Base-by-base conservation (phyloP, 202 grass and related monocot species). In the Zoysia matrella region DNA sequence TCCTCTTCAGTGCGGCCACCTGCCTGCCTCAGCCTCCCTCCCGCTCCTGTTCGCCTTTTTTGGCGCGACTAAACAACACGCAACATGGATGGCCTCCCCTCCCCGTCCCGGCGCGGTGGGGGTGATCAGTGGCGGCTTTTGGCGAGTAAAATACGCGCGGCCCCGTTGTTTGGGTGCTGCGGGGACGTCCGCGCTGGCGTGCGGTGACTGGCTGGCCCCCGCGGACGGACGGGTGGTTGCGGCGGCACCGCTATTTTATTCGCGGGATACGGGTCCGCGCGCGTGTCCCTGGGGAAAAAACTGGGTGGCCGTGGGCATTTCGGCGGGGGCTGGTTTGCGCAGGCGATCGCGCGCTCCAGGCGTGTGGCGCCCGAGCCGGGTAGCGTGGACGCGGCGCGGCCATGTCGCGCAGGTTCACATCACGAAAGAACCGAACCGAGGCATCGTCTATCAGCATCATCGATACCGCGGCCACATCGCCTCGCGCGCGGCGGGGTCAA, bases 1-100 rank as follows among this genome's bases (percentile, higher is more conserved):
- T 36, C 30, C 30, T 36, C 65, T 42, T 36, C 18, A 12, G 77
- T 30, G 40, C 60, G 4, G 1, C 62, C 3, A 61, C 48, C 47
- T 9, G 30, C 57, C 22, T 15, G 53, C 74, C 47, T 18, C 30
- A 36, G 30, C 30, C 30, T 7, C 22, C 72, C 45, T n/a, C 8
- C 44, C 30, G 30, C 50, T 36, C 30, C 30, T 36, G 30, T 36
- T 36, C 30, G 30, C 30, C 30, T 36, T 7, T 73, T 77, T 89
- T 85, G 73, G 82, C 82, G 73, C 82, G 51, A 53, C 78, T 47
- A 75, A 70, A 78, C 72, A 83, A 67, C 80, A 82, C 71, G 62
- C 73, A 71, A 61, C 63, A 42, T n/a, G 72, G 72, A n/a, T n/a
- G n/a, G 53, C 14, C 13, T 56, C 53, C 12, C 13, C 3, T 55